Evolutionary conservation across 768 basidiomycete genomes (phyloP).

Genomic region (Phylloporus sp.): DNA sequence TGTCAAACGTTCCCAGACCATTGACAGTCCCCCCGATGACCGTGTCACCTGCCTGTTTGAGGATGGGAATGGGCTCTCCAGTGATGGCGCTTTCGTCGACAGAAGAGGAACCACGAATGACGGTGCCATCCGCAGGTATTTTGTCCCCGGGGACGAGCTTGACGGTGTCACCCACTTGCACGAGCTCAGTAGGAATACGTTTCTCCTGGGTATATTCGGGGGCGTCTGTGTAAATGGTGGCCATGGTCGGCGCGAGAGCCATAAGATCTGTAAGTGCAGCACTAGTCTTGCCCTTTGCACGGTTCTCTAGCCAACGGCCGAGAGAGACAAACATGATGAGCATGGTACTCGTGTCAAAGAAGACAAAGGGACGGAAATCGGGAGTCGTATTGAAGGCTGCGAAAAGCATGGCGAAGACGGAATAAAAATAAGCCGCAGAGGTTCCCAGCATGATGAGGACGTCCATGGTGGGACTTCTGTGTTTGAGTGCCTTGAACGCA

Average conservation of each 20-base stretch:
- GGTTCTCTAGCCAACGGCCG: conserved; percentile 93
- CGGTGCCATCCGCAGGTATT: conserved; percentile 91
- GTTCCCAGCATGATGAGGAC: conserved; percentile 96
- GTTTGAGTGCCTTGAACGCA: conserved; percentile 88
- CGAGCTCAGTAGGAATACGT: conserved; percentile 88
- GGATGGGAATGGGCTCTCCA: conserved; percentile 86
- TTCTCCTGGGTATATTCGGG: conserved; percentile 80
- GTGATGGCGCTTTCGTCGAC: conserved; percentile 97
- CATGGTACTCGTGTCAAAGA: conserved; percentile 99
- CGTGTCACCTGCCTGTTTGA: conserved; percentile 76
- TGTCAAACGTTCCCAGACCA: conserved; percentile 94
- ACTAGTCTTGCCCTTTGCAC: conserved; percentile 95
- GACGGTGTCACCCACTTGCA: conserved; percentile 90
- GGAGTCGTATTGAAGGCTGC: conserved; percentile 63
- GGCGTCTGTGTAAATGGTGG: conserved; percentile 89
- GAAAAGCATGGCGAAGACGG: conserved; percentile 62
- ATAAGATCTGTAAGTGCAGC: conserved; percentile 96
- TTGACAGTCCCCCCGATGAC: conserved; percentile 99
- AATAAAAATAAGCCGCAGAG: conserved; percentile 91
- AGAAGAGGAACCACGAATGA: conserved; percentile 79
- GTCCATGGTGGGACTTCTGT: conserved; percentile 94
- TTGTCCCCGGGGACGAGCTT: conserved; percentile 97
- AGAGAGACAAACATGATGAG: conserved; percentile 95
- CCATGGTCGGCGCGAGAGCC: conserved; percentile 92
- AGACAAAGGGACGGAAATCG: conserved; percentile 76